Evolutionary conservation across 495 filamentous ascomycete species (phyloP), one percentile per base, ranked within the genome.

Genomic region (Penicillium angulare): DNA sequence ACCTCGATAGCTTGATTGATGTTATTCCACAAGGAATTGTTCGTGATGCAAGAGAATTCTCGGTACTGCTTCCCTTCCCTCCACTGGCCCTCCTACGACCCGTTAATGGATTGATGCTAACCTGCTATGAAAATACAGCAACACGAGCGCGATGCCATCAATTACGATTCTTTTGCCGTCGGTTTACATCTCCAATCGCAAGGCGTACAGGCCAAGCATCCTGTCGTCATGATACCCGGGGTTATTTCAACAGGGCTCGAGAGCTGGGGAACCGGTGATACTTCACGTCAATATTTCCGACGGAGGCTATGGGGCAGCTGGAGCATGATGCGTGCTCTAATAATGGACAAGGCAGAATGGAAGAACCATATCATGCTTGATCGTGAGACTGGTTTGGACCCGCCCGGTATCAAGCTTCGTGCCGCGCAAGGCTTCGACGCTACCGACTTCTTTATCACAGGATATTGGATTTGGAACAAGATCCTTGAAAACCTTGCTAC

Each of bases 401-500:
- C 93, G 2, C 89, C 90, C 0, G 88, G 87, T 2, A 87, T 97
- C 59, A 97, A 97, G 69, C 73, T 98, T 10, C 84, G 95, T 35
- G 91, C 93, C 18, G 92, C 95, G 0, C 95, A 97, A 67, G 93
- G 93, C 3, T 98, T 98, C 63, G 93, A 98, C 67, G 95, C 93
- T 7, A 90, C 93, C n/a, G 93, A 98, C 73, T 97, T 97, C 64
- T 80, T 79, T 60, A 79, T 79, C 54, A 80, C 81, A 23, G 86
- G 86, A 7, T 98, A 98, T 68, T 98, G 93, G 93, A 97, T 98
- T 52, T 98, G 95, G 93, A 95, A 87, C 60, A 98, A 98, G 71
- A 96, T 98, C 45, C 69, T 98, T 21, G 92, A 98, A 63, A 97
- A 98, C 60, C 74, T 98, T 42, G 93, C 93, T 1, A 91, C 87